Conservation (phyloP, 2,329 filamentous ascomycete genomes). For the Leptographium wingfieldii region DNA sequence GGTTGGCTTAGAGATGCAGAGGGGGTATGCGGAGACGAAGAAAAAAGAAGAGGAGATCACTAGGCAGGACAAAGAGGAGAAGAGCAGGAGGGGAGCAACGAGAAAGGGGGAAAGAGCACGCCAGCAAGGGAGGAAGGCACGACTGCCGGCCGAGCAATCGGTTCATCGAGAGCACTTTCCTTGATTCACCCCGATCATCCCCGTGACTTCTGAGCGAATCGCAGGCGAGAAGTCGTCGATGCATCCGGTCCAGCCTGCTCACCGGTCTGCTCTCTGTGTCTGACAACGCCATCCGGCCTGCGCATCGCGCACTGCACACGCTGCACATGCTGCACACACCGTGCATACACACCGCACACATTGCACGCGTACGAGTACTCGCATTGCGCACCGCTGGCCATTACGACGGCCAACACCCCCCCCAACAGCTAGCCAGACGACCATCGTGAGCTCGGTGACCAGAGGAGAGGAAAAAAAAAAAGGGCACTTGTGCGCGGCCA, state of each 20-base stretch:
- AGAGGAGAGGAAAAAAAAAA: not conserved
- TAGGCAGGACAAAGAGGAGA: not conserved
- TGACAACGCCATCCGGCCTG: not conserved
- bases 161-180: not conserved
- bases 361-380: no score
- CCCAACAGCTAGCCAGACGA: not conserved
- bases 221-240: not conserved
- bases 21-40: not conserved
- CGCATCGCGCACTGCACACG: not conserved
- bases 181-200: not conserved
- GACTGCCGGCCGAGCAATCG: not conserved
- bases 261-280: not conserved
- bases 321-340: no score
- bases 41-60: not conserved
- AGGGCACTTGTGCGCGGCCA: not conserved
- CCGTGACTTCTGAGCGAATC: not conserved
- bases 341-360: no score
- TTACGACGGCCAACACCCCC: not conserved
- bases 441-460: not conserved
- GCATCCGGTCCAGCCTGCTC: not conserved
- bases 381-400: not conserved
- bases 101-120: no score
- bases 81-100: not conserved
- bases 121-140: not conserved
- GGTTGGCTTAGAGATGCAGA: not conserved